Evolutionary conservation across 2,329 filamentous ascomycete genomes (phyloP), one percentile per base, ranked within the genome.

Genomic region (Aspergillus neotritici): DNA sequence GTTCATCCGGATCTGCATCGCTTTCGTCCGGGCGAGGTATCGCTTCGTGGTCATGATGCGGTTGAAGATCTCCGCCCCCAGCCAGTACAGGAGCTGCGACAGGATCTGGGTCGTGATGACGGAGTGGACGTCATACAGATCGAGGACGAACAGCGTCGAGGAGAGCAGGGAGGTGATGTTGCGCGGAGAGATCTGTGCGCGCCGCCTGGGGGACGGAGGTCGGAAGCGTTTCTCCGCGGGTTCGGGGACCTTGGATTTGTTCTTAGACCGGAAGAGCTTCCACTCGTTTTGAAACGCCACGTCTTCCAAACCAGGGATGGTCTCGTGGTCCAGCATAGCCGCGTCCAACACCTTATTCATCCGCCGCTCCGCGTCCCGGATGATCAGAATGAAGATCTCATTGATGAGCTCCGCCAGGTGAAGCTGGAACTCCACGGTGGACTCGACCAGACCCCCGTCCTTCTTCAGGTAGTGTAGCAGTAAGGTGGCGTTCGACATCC

Each of bases 1-100:
- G 63, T 98, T 98, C 90, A 98, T 97, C 53, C 93, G 87, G 56
- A 98, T 97, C 65, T 98, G 93, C 93, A 98, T 98, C 3, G 93
- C 93, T 67, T 98, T 98, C 13, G 93, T 98, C 41, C 93, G 80
- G 5, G 93, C 91, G 8, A 98, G 76, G 60, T 96, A 98, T 63
- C 91, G 90, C 52, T 88, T 82, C 60, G 94, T 96, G 25, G 87
- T 91, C 87, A 98, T 95, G 65, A 98, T 87, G 46, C 91, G 85
- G 66, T 98, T 98, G 72, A 98, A 98, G 7, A 97, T 79, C 67
- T 98, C 93, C 0, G 91, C 87, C 5, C 90, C 87, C 12, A 98
- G 77, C 93, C 93, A 98, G 70, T 96, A 98, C 34, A 97, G 77
- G 2, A 98, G 76, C 61, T 98, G 93, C 3, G 90, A 87, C 17